These are phyloP conservation scores for Mrakia frigida DNA, from an alignment of 768 basidiomycete species.

Conservation along the genomic window DNA sequence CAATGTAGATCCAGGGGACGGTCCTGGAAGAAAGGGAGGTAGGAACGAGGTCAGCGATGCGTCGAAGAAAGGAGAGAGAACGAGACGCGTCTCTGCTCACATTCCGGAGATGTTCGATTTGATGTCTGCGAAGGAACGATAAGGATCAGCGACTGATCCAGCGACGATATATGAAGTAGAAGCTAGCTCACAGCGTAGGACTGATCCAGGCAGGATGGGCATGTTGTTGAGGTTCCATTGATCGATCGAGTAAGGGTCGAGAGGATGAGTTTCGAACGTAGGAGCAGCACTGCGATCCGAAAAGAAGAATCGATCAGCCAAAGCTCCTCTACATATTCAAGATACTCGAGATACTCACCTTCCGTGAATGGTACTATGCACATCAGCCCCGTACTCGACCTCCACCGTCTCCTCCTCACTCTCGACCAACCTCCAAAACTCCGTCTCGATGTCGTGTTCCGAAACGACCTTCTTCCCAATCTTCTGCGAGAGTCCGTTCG, in stretches of 20 bases:
- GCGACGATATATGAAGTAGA: background rate
- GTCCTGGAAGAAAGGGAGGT: background rate
- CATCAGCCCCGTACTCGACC: slow-evolving; percentile 98
- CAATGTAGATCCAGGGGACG: slow-evolving; percentile 68
- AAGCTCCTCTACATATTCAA: background rate
- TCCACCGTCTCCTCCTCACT: slow-evolving; percentile 86
- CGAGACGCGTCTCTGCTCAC: slow-evolving; percentile 77
- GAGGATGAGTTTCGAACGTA: slow-evolving; percentile 85
- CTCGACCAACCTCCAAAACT: slow-evolving; percentile 96
- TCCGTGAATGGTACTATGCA: slow-evolving; percentile 94
- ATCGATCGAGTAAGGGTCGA: slow-evolving; percentile 78
- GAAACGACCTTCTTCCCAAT: slow-evolving; percentile 53
- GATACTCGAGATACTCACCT: slow-evolving; percentile 55
- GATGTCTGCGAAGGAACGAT: slow-evolving; percentile 51
- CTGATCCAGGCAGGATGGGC: slow-evolving; percentile 83
- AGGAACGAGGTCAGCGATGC: background rate
- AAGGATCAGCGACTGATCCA: background rate
- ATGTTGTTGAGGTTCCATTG: slow-evolving; percentile 98
- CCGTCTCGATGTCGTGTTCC: slow-evolving; percentile 85
- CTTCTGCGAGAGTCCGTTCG: slow-evolving; percentile 32
- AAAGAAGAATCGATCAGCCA: background rate
- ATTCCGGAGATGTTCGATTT: slow-evolving; percentile 99
- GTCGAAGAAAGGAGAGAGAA: background rate
- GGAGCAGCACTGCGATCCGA: slow-evolving; percentile 71
- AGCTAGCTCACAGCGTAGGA: slow-evolving; percentile 60